A percentile compares a stretch with the other conserved stretches of the same genome.
These are phyloP conservation scores for Imleria badia DNA, from an alignment of 768 basidiomycete genomes.

Conservation along the genomic window DNA sequence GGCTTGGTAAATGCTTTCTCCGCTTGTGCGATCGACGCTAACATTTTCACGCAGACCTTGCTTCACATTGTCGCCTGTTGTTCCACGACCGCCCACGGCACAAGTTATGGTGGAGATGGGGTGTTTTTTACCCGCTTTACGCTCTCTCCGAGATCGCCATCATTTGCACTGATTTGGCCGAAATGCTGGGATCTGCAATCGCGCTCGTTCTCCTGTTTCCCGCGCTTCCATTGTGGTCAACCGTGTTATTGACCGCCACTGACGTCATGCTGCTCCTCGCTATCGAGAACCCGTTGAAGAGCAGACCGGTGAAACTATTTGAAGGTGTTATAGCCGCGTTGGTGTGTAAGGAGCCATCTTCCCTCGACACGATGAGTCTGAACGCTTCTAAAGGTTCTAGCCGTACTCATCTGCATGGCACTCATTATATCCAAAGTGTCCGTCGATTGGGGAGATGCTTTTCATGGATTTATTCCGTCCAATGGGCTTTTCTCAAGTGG, in stretches of 20 bases:
- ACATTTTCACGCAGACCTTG: slow-evolving; percentile 45
- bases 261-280: slow-evolving; percentile 73
- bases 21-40: not conserved
- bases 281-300: slow-evolving; percentile 66
- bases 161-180: slow-evolving; percentile 77
- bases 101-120: slow-evolving; percentile 55
- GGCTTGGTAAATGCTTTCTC: slow-evolving; percentile 52
- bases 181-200: slow-evolving; percentile 80
- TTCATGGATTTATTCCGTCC: slow-evolving; percentile 76
- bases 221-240: slow-evolving; percentile 63
- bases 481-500: slow-evolving; percentile 54
- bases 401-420: slow-evolving; percentile 76
- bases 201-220: slow-evolving; percentile 77
- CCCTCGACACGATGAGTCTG: not conserved
- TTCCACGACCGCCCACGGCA: slow-evolving; percentile 65
- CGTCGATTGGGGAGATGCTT: slow-evolving; percentile 71
- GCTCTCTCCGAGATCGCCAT: slow-evolving; percentile 67
- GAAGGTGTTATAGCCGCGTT: slow-evolving; percentile 62
- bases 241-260: slow-evolving; percentile 63
- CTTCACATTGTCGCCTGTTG: slow-evolving; percentile 61
- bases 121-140: slow-evolving; percentile 65
- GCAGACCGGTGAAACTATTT: slow-evolving; percentile 65
- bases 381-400: slow-evolving; percentile 46
- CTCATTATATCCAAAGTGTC: slow-evolving; percentile 71
- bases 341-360: slow-evolving; percentile 38